phyloP scores from a whole-genome alignment of 75 land plant species.

The Selaginella moellendorffii region DNA sequence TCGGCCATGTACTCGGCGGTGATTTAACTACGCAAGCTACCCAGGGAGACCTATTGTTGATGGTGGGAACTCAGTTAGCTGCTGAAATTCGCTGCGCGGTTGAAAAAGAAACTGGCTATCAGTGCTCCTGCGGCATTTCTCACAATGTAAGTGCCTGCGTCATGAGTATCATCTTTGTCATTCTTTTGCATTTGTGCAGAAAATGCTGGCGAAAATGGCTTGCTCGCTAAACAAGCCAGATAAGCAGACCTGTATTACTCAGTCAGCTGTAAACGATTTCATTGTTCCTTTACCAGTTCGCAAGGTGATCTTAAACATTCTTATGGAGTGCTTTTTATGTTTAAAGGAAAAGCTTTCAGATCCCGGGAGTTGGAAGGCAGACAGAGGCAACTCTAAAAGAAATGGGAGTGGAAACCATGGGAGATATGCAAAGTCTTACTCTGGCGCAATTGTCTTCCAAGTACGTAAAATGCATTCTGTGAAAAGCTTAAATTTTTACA shows the following conservation, averaged over 20 bases:
- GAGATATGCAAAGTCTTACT: slow-evolving; percentile 15
- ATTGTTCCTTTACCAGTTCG: slow-evolving; percentile 22
- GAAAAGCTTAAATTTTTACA: background rate
- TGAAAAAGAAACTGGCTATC: slow-evolving; percentile 30
- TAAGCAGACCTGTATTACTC: slow-evolving; percentile 25
- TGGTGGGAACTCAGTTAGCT: slow-evolving; percentile 27
- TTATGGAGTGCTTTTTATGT: background rate
- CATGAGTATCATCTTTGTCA: background rate
- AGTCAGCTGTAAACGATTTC: slow-evolving; percentile 25
- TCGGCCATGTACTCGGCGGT: slow-evolving; percentile 21
- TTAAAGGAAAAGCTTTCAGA: slow-evolving; percentile 8
- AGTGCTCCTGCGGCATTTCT: slow-evolving; percentile 27
- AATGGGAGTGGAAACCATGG: slow-evolving; percentile 22
- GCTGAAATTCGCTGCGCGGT: slow-evolving; percentile 29
- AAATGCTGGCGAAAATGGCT: slow-evolving; percentile 33
- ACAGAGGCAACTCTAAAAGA: slow-evolving; percentile 23
- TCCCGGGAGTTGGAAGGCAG: slow-evolving; percentile 31
- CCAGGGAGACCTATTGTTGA: slow-evolving; percentile 3
- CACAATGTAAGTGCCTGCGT: slow-evolving; percentile 19
- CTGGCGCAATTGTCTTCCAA: slow-evolving; percentile 14
- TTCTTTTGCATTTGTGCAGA: slow-evolving; percentile 15
- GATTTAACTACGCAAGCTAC: too few relatives aligned
- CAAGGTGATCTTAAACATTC: slow-evolving; percentile 15
- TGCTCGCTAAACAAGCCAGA: slow-evolving; percentile 30
- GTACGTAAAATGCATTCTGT: slow-evolving; percentile 6